Evolutionary conservation across 2,329 filamentous ascomycete genomes (phyloP), one percentile per base, ranked within the genome.

Genomic region (Elsinoe batatas): DNA sequence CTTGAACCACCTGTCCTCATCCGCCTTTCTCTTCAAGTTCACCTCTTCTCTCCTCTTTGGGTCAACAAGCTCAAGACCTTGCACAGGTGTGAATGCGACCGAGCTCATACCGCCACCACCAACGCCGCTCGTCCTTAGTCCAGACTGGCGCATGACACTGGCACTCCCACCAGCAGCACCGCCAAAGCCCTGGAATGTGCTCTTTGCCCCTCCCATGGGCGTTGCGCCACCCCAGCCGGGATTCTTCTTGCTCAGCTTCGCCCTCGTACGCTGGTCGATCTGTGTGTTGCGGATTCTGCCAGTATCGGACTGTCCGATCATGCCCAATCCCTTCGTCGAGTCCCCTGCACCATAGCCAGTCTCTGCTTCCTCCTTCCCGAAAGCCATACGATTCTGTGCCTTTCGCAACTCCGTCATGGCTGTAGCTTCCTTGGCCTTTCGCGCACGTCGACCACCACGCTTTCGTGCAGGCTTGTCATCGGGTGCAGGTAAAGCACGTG

Each of bases 351-450:
- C 91, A 68, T 94, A 97, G 32, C 91, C 91, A 1, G 93, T 84
- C 71, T 98, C 93, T 64, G 83, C 85, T 71, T 98, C 93, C 70
- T 97, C 91, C 68, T 95, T 93, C 57, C 91, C 91, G 66, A 98
- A 98, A 0, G 85, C 89, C 81, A 98, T 85, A 54, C 93, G 82
- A 73, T 98, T 98, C 72, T 97, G 93, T 3, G 90, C 90, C 70
- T 97, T 96, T 61, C 91, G 84, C 30, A 98, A 76, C 56, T 98
- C 93, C 0, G 93, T 98, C 89, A 96, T 95, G 58, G 93, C 91
- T 5, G 88, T 88, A 3, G 91, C 91, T 71, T 95, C 93, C 78
- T 98, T 98, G 58, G 91, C 91, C 71, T 95, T 95, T 57, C 93
- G 79, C 11, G 91, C 93, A 61, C 90, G 79, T 56, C 91, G 79